Evolutionary conservation across 306 rosid genomes (phyloP).

Genomic region (Prunus persica): Prunus_persica_NCBIv2 NC_034015.1:16525501-16526000

Average conservation of each 20-base stretch:
- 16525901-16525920: too few species aligned
- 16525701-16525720: too few species aligned
- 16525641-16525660: neutral
- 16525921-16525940: too few species aligned
- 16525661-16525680: neutral
- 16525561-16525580: constrained; percentile 11
- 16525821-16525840: neutral
- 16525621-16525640: neutral
- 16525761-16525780: neutral
- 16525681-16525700: too few species aligned
- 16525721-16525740: too few species aligned
- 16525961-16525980: neutral
- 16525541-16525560: constrained; percentile 4
- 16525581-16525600: constrained; percentile 14
- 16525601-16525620: constrained; percentile 4
- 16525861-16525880: too few species aligned
- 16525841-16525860: too few species aligned
- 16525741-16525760: too few species aligned
- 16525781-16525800: neutral
- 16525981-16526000: neutral
- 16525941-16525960: too few species aligned
- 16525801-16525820: neutral
- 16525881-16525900: too few species aligned
- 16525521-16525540: constrained; percentile 39
- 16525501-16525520: constrained; percentile 36